Evolutionary conservation across 2,329 filamentous ascomycete species (phyloP).

Genomic region (Pseudogymnoascus sp.): DNA sequence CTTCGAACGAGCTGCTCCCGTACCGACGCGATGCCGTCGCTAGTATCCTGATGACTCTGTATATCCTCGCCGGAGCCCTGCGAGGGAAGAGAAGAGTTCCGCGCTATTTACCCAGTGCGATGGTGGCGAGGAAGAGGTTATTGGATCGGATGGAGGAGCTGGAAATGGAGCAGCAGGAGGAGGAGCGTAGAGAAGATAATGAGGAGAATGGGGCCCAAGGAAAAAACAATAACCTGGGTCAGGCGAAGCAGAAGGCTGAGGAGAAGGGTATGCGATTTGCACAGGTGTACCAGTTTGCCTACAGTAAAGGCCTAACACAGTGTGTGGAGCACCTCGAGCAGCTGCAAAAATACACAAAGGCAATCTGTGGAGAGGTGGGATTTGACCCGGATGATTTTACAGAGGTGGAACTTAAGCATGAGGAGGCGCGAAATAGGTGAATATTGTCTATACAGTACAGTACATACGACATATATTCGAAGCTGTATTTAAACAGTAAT

Average conservation of each 20-base stretch:
- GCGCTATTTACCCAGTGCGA: slow-evolving; percentile 49
- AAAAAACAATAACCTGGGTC: slow-evolving; percentile 24
- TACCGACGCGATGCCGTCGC: slow-evolving; percentile 50
- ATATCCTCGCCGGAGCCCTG: slow-evolving; percentile 48
- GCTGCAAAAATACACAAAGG: slow-evolving; percentile 48
- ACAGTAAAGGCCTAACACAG: slow-evolving; percentile 45
- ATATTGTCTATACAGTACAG: too few species aligned
- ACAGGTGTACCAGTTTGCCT: slow-evolving; percentile 49
- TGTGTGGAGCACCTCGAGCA: slow-evolving; percentile 46
- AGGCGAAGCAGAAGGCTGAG: slow-evolving; percentile 43
- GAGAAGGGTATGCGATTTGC: slow-evolving; percentile 38
- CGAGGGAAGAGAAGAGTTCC: slow-evolving; percentile 42
- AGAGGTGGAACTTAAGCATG: neutral
- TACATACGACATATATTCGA: neutral
- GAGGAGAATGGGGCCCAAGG: slow-evolving; percentile 21
- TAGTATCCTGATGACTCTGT: slow-evolving; percentile 48
- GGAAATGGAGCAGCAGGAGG: slow-evolving; percentile 30
- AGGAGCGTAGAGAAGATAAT: neutral
- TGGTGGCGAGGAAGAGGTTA: slow-evolving; percentile 43
- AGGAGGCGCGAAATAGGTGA: neutral
- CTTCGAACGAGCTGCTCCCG: slow-evolving; percentile 40
- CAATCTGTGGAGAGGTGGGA: slow-evolving; percentile 48
- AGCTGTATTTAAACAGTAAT: neutral
- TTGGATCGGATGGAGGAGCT: slow-evolving; percentile 43
- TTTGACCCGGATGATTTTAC: slow-evolving; percentile 16